Conservation (phyloP, 768 basidiomycete genomes). For the Holtermanniella nyarrowii region DNA sequence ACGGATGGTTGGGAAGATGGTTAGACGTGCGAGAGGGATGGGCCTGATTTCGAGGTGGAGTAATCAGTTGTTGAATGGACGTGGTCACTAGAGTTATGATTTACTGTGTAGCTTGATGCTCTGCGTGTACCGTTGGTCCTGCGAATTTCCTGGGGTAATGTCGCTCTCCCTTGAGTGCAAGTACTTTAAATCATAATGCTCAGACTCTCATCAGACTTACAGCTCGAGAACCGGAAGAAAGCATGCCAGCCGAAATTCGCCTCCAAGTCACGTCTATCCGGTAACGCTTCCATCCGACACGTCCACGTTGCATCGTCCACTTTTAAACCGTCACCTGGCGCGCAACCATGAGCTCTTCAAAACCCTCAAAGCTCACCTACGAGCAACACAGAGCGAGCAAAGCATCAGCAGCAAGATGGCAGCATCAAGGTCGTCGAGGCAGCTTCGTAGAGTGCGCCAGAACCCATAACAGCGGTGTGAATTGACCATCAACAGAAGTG, state of each 20-base stretch:
- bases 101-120: not conserved
- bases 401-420: not conserved
- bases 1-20: conserved; percentile 64
- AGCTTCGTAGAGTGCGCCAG: conserved; percentile 1
- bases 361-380: not conserved
- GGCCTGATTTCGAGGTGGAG: conserved; percentile 50
- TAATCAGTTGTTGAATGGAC: not conserved
- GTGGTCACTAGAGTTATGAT: not conserved
- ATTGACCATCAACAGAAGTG: conserved; percentile 11
- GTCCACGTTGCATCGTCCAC: not conserved
- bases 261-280: too few relatives aligned
- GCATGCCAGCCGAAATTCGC: too few relatives aligned
- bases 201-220: too few relatives aligned
- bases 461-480: too few relatives aligned
- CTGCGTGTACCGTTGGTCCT: too few relatives aligned
- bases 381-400: not conserved
- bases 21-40: conserved; percentile 79
- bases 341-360: not conserved
- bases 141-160: too few relatives aligned
- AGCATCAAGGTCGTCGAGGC: not conserved
- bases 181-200: too few relatives aligned
- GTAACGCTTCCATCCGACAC: too few relatives aligned
- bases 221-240: too few relatives aligned
- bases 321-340: not conserved
- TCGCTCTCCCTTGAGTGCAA: too few relatives aligned